Evolutionary conservation across 495 filamentous ascomycete genomes (phyloP), one percentile per base, ranked within the genome.

Genomic region (Xylaria bambusicola): DNA sequence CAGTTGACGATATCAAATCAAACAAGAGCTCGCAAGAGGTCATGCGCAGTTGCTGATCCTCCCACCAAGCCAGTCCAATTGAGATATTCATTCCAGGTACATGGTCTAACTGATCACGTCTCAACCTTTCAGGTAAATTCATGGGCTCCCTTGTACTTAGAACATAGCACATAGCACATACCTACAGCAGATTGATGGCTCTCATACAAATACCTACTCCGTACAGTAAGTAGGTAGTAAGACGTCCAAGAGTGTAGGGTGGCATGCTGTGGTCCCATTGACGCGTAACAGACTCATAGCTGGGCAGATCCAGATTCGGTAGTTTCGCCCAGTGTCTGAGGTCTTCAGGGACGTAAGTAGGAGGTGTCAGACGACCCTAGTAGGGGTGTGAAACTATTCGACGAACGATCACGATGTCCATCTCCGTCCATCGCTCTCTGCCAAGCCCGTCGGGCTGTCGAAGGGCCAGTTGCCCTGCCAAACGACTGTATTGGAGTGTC

Each of bases 1-100:
- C 56, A 58, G 56, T 50, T 58, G 56, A 58, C n/a, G 36, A 51
- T n/a, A 58, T 33, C 35, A 42, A 35, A 51, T 51, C 31, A 51
- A 50, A 40, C 26, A 33, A 44, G 46, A 38, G 36, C 6, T 33
- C 31, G 5, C 6, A 33, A 33, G 31, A 58, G 57, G 49, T 60
- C 57, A 60, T 60, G 57, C 29, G 57, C 57, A 17, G 46, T 33
- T n/a, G 27, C 8, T 48, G 35, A 42, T 38, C 29, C 41, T 46
- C 44, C 53, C 27, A 48, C 53, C 42, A 41, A n/a, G n/a, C n/a
- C n/a, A n/a, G n/a, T n/a, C n/a, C n/a, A n/a, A n/a, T n/a, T n/a
- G n/a, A n/a, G n/a, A n/a, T n/a, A n/a, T n/a, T n/a, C n/a, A n/a
- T n/a, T n/a, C n/a, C n/a, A n/a, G n/a, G n/a, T n/a, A n/a, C 29